Evolutionary conservation across 2,329 filamentous ascomycete genomes (phyloP).

Genomic region (Xylaria sp.): DNA sequence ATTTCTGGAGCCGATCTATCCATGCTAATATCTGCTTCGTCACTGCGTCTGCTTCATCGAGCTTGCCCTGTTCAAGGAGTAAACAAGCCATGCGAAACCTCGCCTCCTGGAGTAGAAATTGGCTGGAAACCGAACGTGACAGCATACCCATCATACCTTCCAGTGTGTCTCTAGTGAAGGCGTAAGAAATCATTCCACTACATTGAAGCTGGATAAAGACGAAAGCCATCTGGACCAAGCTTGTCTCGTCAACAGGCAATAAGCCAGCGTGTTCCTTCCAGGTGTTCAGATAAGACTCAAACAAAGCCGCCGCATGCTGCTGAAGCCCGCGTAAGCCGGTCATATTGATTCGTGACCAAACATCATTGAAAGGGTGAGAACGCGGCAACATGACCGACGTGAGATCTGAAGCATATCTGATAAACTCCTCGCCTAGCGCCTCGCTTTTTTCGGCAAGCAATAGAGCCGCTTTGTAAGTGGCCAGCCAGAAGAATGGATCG

Average conservation of each 20-base stretch:
- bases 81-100: slow-evolving; percentile 42
- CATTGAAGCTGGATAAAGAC: slow-evolving; percentile 46
- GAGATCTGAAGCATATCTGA: slow-evolving; percentile 44
- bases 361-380: slow-evolving; percentile 43
- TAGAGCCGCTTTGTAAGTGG: slow-evolving; percentile 46
- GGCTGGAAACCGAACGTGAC: slow-evolving; percentile 30
- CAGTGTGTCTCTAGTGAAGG: slow-evolving; percentile 39
- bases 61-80: slow-evolving; percentile 35
- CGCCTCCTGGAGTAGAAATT: slow-evolving; percentile 44
- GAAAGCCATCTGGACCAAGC: slow-evolving; percentile 44
- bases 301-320: slow-evolving; percentile 41
- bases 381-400: slow-evolving; percentile 41
- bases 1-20: slow-evolving; percentile 36
- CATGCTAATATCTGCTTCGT: slow-evolving; percentile 40
- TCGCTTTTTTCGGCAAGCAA: slow-evolving; percentile 41
- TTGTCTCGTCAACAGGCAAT: slow-evolving; percentile 35
- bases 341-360: slow-evolving; percentile 45
- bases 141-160: slow-evolving; percentile 36
- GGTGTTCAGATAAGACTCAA: slow-evolving; percentile 43
- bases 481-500: slow-evolving; percentile 47
- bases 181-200: slow-evolving; percentile 42
- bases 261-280: slow-evolving; percentile 42
- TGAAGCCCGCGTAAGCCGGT: slow-evolving; percentile 43
- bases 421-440: slow-evolving; percentile 42
- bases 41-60: slow-evolving; percentile 39